Base-by-base conservation (phyloP, 441 rosid species). In the Populus hybrid region DNA sequence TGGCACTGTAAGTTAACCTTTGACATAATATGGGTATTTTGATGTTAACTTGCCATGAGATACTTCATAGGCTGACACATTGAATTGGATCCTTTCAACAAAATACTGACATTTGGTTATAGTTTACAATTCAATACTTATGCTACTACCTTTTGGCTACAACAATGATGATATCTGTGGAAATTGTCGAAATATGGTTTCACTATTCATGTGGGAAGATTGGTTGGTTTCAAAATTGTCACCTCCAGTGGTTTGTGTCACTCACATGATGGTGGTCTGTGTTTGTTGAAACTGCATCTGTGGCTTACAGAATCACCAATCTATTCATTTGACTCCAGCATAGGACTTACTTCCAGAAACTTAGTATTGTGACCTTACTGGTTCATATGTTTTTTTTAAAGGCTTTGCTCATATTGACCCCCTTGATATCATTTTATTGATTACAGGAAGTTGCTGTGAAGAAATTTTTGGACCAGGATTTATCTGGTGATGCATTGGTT, bases 401-500 rank as follows among this genome's bases (percentile, higher is more conserved):
- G 35, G 30, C 76, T 18, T 57, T 59, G 12, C n/a, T 46, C 10
- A 46, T 24, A 14, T 28, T 73, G 65, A 50, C 81, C 50, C 67
- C 67, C 24, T 79, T 76, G 75, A 40, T 66, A 64, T 76, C 70
- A 70, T 81, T 35, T 61, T 74, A 78, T 72, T 81, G 46, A 63
- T 72, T 81, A 69, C 88, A 96, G 99, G 98, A 94, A 89, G 98
- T 96, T 90, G 98, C 98, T 79, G 99, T 96, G 82, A 96, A 96
- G 90, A 96, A 92, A 85, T 94, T 96, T 77, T 74, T 94, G 87
- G 93, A 93, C 78, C 99, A 96, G 86, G 99, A 90, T 84, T 89
- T 96, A 83, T 90, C 98, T 10, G 98, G 98, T 23, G 97, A 93
- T 80, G 92, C 96, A 76, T 81, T 96, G 89, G 83, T 88, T 80